These are phyloP conservation scores for Bocquillonia castaneifolia DNA, from an alignment of 441 rosid species.

Conservation along the genomic window DNA sequence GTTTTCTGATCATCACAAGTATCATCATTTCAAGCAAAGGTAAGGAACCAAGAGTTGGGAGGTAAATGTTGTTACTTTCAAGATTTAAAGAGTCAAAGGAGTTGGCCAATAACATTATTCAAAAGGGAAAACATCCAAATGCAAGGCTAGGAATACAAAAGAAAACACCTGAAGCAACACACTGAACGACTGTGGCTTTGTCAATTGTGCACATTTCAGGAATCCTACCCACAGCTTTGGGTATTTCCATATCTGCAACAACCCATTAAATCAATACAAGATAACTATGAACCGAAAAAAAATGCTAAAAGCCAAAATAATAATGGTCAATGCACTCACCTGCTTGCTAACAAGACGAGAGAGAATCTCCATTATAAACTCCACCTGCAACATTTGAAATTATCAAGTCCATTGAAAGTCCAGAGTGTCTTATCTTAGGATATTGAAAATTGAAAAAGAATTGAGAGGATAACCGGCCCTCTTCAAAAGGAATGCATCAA, in stretches of 20 bases:
- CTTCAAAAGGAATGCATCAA: conserved; percentile 1
- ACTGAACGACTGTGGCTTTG: conserved; percentile 86
- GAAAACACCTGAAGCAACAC: conserved; percentile 86
- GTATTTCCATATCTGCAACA: conserved; percentile 88
- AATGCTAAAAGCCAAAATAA: conserved; percentile 14
- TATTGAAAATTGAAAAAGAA: neutral
- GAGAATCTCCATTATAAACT: conserved; percentile 91
- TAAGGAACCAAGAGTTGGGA: too few species aligned
- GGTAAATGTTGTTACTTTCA: neutral
- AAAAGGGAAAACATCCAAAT: neutral
- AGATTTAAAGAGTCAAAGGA: too few species aligned
- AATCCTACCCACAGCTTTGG: conserved; percentile 99
- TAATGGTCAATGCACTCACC: conserved; percentile 48
- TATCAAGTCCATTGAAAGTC: conserved; percentile 14
- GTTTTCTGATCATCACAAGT: neutral
- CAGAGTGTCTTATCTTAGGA: neutral
- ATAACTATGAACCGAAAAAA: conserved; percentile 4
- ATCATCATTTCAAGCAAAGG: neutral
- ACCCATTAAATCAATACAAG: conserved; percentile 19
- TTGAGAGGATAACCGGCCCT: neutral
- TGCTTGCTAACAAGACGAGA: conserved; percentile 94
- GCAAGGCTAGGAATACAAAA: conserved; percentile 1
- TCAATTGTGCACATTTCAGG: conserved; percentile 80
- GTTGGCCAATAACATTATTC: too few species aligned
- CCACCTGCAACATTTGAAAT: conserved; percentile 53